A percentile compares a stretch with the other conserved stretches of the same genome.
phyloP scores from a whole-genome alignment of 1,284 basidiomycete genomes.

The Anthracocystis panici-leucophaei region DNA sequence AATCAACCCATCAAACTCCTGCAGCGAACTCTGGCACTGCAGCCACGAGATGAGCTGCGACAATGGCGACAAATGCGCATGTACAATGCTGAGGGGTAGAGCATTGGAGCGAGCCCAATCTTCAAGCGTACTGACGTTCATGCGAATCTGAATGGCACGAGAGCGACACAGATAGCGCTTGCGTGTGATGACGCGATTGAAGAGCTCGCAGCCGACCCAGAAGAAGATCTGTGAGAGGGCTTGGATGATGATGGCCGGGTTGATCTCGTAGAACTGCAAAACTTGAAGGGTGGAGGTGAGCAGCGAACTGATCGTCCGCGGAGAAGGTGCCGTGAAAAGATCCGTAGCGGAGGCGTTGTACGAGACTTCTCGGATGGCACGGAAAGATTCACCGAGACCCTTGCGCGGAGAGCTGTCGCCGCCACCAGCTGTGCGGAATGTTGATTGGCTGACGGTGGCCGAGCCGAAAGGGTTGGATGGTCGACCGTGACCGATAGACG shows the following conservation, averaged over 20 bases:
- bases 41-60: conserved; percentile 88
- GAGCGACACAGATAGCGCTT: conserved; percentile 94
- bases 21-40: conserved; percentile 75
- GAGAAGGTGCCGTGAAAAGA: conserved; percentile 65
- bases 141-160: conserved; percentile 87
- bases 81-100: conserved; percentile 82
- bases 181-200: conserved; percentile 94
- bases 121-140: conserved; percentile 87
- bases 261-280: conserved; percentile 87
- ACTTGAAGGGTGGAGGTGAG: conserved; percentile 89
- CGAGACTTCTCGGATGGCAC: conserved; percentile 43
- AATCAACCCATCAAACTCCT: conserved; percentile 86
- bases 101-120: conserved; percentile 89
- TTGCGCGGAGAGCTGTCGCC: conserved; percentile 29
- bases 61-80: conserved; percentile 83
- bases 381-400: conserved; percentile 28
- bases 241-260: conserved; percentile 88
- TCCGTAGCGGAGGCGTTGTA: conserved; percentile 47
- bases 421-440: conserved; percentile 14
- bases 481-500: conserved; percentile 37
- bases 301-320: conserved; percentile 81
- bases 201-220: conserved; percentile 85
- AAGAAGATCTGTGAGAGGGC: conserved; percentile 95
- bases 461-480: conserved; percentile 25
- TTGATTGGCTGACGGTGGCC: conserved; percentile 27